Evolutionary conservation across 1,284 basidiomycete species (phyloP), one percentile per base, ranked within the genome.

Genomic region (Cryptococcus sp.): DNA sequence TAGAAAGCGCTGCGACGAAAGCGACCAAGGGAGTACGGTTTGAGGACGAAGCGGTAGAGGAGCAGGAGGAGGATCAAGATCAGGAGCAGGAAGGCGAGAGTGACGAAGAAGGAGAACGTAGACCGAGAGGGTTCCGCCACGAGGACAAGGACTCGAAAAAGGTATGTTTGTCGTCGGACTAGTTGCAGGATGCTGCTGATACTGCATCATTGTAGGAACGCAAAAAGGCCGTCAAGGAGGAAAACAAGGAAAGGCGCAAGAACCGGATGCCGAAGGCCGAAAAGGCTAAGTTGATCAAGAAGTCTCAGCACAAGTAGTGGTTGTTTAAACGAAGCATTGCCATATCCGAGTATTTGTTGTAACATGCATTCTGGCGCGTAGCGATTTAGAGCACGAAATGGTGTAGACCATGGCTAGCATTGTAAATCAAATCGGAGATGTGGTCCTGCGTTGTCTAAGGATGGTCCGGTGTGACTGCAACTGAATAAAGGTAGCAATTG

Each of bases 101-200:
- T 10, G 75, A 65, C 46, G 78, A 69, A 57, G 68, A 71, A 17
- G 69, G 64, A 1, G 74, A 64, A n/a, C 82, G 81, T 56, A 83
- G 78, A 63, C 86, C 87, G 44, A 82, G 89, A 64, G 93, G 93
- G 0, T 92, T 94, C 78, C 84, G 89, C 59, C 87, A 93, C 67
- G 93, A 96, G 79, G 92, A 95, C 76, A 86, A 85, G 59, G 90
- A 93, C n/a, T 86, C 83, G 1, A 97, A 95, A 79, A 95, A 91
- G 86, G 92, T 89, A 61, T 37, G 78, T 69, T 15, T 15, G 29
- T 10, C 23, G 5, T 23, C 3, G 22, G 19, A 51, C 25, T 5
- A 39, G n/a, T n/a, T 16, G 13, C 15, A 4, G 41, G 11, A n/a
- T 8, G 41, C 15, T 15, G 41, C 41, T 44, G 22, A 44, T 44